phyloP scores from a whole-genome alignment of 768 basidiomycete genomes.

The Pleurotus djamor region DNA sequence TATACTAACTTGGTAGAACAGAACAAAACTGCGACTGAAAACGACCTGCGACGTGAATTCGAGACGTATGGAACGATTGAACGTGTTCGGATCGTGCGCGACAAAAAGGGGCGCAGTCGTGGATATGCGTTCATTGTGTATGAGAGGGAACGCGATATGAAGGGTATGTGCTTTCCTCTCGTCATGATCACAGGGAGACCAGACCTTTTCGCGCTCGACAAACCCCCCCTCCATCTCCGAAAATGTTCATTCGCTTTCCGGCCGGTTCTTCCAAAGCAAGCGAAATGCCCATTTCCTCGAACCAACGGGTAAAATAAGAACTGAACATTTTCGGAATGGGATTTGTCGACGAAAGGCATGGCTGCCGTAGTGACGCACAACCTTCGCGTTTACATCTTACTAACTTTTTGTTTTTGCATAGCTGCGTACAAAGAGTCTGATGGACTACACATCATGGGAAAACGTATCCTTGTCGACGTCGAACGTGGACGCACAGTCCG shows the following conservation, averaged over 20 bases:
- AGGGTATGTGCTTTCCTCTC: conserved; percentile 55
- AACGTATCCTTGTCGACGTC: conserved; percentile 95
- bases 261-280: no score
- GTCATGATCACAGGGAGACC: no score
- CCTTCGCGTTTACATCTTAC: no score
- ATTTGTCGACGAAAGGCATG: not conserved
- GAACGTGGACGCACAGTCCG: conserved; percentile 97
- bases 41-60: conserved; percentile 91
- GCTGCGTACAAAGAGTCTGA: conserved; percentile 99
- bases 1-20: conserved; percentile 26
- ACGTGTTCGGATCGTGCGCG: conserved; percentile 88
- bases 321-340: no score
- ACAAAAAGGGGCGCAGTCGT: conserved; percentile 82
- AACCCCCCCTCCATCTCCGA: no score
- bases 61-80: conserved; percentile 95
- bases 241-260: no score
- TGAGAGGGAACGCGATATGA: conserved; percentile 99
- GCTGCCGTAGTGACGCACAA: no score
- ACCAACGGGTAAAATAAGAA: no score
- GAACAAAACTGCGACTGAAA: conserved; percentile 92
- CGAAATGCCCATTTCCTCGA: no score
- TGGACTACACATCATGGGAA: conserved; percentile 93
- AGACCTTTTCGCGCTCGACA: no score
- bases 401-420: no score
- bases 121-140: conserved; percentile 98